Percentiles rank a stretch among this genome's conserved stretches.
These are phyloP conservation scores for Torulaspora indica DNA, from an alignment of 805 yeast species.

Conservation along the genomic window DNA sequence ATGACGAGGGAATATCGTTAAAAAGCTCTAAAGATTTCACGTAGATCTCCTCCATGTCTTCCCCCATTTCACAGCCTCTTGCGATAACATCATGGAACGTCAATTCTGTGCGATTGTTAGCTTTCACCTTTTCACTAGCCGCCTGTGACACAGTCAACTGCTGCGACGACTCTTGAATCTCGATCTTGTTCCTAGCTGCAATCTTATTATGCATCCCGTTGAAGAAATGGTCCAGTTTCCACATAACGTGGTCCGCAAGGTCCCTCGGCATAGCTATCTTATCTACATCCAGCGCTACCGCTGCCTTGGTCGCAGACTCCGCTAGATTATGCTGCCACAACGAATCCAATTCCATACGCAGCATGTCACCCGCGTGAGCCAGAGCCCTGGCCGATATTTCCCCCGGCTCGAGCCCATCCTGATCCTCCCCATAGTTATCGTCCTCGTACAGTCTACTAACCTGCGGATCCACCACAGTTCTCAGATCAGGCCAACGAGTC, in stretches of 20 bases:
- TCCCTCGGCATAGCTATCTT: conserved; percentile 22
- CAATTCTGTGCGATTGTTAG: conserved; percentile 18
- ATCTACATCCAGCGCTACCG: conserved; percentile 25
- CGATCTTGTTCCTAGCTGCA: conserved; percentile 25
- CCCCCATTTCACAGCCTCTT: conserved; percentile 32
- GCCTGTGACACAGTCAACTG: conserved; percentile 13
- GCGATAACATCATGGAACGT: conserved; percentile 30
- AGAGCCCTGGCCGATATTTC: conserved; percentile 27
- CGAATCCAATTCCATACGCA: conserved; percentile 28
- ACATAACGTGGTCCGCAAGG: conserved; percentile 18
- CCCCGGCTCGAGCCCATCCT: conserved; percentile 17
- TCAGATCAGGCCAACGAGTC: conserved; percentile 57
- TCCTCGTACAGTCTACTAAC: conserved; percentile 29
- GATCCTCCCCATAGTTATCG: neutral
- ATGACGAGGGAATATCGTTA: conserved; percentile 30
- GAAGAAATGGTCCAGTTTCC: conserved; percentile 29
- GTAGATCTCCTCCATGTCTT: conserved; percentile 31
- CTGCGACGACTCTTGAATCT: conserved; percentile 16
- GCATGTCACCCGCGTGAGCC: conserved; percentile 25
- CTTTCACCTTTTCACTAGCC: conserved; percentile 9
- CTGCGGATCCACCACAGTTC: conserved; percentile 31
- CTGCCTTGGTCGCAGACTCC: conserved; percentile 16
- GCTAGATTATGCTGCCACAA: conserved; percentile 28
- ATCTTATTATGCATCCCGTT: conserved; percentile 26
- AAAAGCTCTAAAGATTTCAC: conserved; percentile 33